Base-by-base conservation (phyloP, 306 rosid genomes). In the Acacia acuminata region DNA sequence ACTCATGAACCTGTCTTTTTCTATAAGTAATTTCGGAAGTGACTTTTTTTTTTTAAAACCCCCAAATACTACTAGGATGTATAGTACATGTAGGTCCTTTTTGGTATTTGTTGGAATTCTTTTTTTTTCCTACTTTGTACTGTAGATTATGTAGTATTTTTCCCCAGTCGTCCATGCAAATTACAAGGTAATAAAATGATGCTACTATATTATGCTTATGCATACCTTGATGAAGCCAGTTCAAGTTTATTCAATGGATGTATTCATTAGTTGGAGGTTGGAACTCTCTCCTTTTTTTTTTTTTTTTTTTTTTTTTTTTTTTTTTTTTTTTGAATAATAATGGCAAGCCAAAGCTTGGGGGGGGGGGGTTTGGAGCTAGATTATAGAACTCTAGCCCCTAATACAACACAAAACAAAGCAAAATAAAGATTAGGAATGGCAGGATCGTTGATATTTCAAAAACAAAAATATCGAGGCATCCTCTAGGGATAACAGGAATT, bases 101-200 rank as follows among this genome's bases (percentile, higher is more conserved):
- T 43, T 76, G 32, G 78, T 71, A 71, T 81, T 63, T 79, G 55
- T 68, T 66, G 2, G 50, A 43, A 65, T 63, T 81, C 42, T 61
- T 60, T 64, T 74, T 74, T 77, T 32, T 32, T 3, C 40, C 38
- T 38, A 50, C 76, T 72, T 67, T 84, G 85, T 73, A 84, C 72
- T 64, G 78, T 90, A 84, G 87, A 79, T 83, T 71, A 60, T 77
- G 71, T 63, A 20, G 15, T 48, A 19, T 15, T 66, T 25, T 64
- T 50, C 15, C 77, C 25, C 50, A 34, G 50, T 50, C 30, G 63
- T 30, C 9, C 69, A 24, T 63, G 78, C 73, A 83, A 58, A 61
- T 24, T 43, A 75, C 10, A 65, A 75, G 22, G 47, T 15, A 48
- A 75, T 75, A 55, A 40, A 44, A 53, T 60, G 55, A 34, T 79